Base-by-base conservation (phyloP, 2,329 filamentous ascomycete species). In the Teratosphaeriaceae sp. region DNA sequence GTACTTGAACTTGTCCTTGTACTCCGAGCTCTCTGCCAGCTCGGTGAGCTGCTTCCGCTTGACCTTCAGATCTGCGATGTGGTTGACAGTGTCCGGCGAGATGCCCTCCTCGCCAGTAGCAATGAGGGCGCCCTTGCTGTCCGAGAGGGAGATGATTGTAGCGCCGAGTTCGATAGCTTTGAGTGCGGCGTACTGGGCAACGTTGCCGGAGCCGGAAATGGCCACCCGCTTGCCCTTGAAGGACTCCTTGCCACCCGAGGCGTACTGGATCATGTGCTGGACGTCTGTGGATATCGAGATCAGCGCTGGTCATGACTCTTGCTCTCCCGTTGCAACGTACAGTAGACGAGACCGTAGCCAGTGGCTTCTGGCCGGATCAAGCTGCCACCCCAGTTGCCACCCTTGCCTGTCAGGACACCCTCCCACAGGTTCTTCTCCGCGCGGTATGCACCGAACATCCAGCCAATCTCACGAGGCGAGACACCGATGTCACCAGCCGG, bases 401-500 rank as follows among this genome's bases (percentile, higher is more conserved):
- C 90, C 82, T 98, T 98, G 58, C 92, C 90, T 45, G 92, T 98
- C 58, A 98, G 77, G 52, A 96, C 85, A 67, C 92, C 92, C 73
- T 95, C 89, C 84, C 89, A 97, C 68, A 80, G 78, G 77, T 94
- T 94, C 64, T 80, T 80, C 66, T 85, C 79, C 53, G 83, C 81
- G 65, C 88, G 86, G 80, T 97, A 97, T 58, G 88, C 80, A 63
- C 92, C 92, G 65, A 97, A 97, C 70, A 97, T 74, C 75, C 80
- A 97, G 55, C 90, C 92, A 60, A 98, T 85, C 74, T 97, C 92
- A 53, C 89, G 86, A 53, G 84, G 84, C 46, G 83, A 84, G 40
- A 96, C 90, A 68, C 92, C 92, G 64, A 97, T 97, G 63, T 98
- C 92, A 66, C 92, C 92, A 53, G 92, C 92, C 49, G 92, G 92